Evolutionary conservation across 495 filamentous ascomycete genomes (phyloP).

Genomic region (Podospora sp.): DNA sequence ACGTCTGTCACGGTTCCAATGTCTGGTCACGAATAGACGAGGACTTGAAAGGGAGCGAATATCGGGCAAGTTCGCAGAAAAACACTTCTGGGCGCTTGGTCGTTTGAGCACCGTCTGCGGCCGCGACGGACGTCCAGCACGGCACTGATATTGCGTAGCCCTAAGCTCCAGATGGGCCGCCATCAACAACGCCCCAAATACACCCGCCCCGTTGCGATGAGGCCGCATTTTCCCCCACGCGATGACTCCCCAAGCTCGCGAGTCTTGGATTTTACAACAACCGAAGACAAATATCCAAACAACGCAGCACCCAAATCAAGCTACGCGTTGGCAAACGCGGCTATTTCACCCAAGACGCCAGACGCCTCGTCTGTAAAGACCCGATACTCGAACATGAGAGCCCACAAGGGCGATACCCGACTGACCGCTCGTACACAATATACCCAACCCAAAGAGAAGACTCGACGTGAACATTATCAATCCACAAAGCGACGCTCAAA

Average conservation of each 20-base stretch:
- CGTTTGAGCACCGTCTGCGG: too few species aligned
- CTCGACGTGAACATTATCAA: background rate
- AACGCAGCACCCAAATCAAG: background rate
- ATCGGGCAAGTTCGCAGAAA: too few species aligned
- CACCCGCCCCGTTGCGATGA: too few species aligned
- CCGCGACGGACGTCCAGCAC: too few species aligned
- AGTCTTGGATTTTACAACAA: background rate
- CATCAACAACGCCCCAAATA: too few species aligned
- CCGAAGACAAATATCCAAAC: background rate
- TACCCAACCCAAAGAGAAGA: background rate
- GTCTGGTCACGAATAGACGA: too few species aligned
- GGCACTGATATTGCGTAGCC: too few species aligned
- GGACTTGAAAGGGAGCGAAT: too few species aligned
- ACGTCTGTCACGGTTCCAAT: too few species aligned
- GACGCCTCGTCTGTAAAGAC: background rate
- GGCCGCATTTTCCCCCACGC: background rate
- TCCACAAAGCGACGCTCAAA: conserved; percentile 71
- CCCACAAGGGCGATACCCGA: background rate
- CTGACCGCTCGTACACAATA: background rate
- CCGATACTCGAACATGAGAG: background rate
- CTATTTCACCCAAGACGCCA: background rate
- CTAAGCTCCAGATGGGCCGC: too few species aligned
- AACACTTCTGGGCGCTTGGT: too few species aligned
- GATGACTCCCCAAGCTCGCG: background rate
- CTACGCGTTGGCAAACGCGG: background rate